Evolutionary conservation across 495 filamentous ascomycete genomes (phyloP).

Genomic region (Podospora didyma): DNA sequence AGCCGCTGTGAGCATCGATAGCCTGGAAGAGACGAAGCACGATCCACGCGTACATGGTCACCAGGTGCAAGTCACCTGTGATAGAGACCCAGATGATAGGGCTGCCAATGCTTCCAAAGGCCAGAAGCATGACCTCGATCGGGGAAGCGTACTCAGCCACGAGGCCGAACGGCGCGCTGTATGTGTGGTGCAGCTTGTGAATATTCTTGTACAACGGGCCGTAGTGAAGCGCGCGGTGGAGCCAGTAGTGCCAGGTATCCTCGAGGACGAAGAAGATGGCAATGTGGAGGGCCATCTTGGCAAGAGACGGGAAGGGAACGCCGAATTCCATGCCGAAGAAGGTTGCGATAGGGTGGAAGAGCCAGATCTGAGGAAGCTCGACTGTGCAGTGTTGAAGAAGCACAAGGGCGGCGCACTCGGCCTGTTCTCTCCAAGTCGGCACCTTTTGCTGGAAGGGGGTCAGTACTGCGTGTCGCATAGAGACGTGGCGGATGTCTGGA

Average conservation of each 20-base stretch:
- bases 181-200: conserved; percentile 98
- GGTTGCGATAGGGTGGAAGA: conserved; percentile 97
- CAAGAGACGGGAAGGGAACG: conserved; percentile 81
- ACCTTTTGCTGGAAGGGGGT: conserved; percentile 65
- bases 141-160: conserved; percentile 97
- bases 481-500: background rate
- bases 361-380: conserved; percentile 96
- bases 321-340: conserved; percentile 84
- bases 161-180: conserved; percentile 93
- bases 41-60: conserved; percentile 99
- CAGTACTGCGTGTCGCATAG: background rate
- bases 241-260: conserved; percentile 98
- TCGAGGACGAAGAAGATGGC: conserved; percentile 92
- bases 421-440: conserved; percentile 85
- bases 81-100: conserved; percentile 84
- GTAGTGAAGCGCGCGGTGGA: conserved; percentile 92
- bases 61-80: conserved; percentile 83
- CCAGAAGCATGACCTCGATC: conserved; percentile 96
- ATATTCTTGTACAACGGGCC: conserved; percentile 89
- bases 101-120: conserved; percentile 77
- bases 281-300: conserved; percentile 88
- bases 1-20: conserved; percentile 94
- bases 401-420: conserved; percentile 87
- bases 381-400: conserved; percentile 93
- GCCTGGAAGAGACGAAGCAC: conserved; percentile 90